Conservation (phyloP, 1,284 basidiomycete genomes). For the Cutaneotrichosporon cyanovorans region DNA sequence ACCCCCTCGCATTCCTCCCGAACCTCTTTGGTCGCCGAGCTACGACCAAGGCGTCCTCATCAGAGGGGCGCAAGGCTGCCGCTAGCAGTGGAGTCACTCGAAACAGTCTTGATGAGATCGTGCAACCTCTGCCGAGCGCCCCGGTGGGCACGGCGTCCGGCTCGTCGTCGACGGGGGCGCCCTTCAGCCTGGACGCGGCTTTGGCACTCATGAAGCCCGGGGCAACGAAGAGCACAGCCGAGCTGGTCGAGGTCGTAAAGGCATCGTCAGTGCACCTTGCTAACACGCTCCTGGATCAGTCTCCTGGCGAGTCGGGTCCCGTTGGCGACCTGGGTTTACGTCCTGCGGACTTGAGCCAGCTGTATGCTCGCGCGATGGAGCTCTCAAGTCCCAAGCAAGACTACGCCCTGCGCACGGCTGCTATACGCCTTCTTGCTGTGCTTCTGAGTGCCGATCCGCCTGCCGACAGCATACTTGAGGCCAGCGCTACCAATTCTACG, state of each 20-base stretch:
- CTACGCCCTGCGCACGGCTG: slow-evolving; percentile 27
- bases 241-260: slow-evolving; percentile 30
- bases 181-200: slow-evolving; percentile 32
- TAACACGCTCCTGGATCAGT: slow-evolving; percentile 19
- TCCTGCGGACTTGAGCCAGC: slow-evolving; percentile 19
- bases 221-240: slow-evolving; percentile 16
- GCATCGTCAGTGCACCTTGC: slow-evolving; percentile 30
- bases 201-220: slow-evolving; percentile 29
- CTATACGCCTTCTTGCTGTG: slow-evolving; percentile 34
- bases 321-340: slow-evolving; percentile 11
- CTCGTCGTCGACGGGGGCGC: neutral
- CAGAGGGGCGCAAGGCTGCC: slow-evolving; percentile 8
- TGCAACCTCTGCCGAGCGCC: slow-evolving; percentile 3
- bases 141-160: slow-evolving; percentile 7
- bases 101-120: slow-evolving; percentile 11
- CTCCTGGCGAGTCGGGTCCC: neutral
- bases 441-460: slow-evolving; percentile 29
- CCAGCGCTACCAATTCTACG: slow-evolving; percentile 15
- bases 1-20: slow-evolving; percentile 19
- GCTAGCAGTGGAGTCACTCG: slow-evolving; percentile 10
- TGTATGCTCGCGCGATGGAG: slow-evolving; percentile 27
- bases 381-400: slow-evolving; percentile 24
- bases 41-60: slow-evolving; percentile 7
- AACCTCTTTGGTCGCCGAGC: slow-evolving; percentile 24
- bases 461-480: slow-evolving; percentile 15